Conservation (phyloP, 2,329 filamentous ascomycete species). For the Hypoxylon sp. region DNA sequence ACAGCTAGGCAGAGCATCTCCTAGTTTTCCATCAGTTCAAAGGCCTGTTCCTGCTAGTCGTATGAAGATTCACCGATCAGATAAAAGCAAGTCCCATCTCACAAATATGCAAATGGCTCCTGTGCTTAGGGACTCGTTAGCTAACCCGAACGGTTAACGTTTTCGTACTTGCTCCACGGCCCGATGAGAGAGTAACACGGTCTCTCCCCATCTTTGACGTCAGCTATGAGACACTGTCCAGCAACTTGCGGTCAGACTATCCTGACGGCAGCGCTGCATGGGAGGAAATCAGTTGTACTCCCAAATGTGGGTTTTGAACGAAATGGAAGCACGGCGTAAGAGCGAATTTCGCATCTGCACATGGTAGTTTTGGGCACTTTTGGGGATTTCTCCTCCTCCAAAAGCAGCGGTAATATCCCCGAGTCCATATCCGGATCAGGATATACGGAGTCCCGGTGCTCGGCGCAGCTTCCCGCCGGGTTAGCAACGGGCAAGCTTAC, state of each 20-base stretch:
- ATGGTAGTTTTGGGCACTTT: neutral
- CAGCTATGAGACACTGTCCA: neutral
- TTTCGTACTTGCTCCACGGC: neutral
- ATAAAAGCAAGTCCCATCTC: neutral
- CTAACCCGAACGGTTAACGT: neutral
- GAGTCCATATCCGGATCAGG: slow-evolving; percentile 13
- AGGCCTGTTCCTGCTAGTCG: neutral
- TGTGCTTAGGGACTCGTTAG: neutral
- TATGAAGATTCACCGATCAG: neutral
- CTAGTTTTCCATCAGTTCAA: neutral
- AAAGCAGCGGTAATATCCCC: neutral
- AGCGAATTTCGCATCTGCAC: neutral
- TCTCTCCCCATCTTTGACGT: slow-evolving; percentile 18
- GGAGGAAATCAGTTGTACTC: neutral
- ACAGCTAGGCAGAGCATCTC: neutral
- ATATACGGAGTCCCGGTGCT: neutral
- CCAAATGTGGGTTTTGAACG: neutral
- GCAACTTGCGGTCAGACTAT: neutral
- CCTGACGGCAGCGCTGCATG: neutral
- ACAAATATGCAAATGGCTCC: neutral
- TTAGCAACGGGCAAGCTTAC: neutral
- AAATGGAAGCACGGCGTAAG: neutral
- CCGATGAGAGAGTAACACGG: slow-evolving; percentile 5
- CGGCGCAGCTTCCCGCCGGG: slow-evolving; percentile 10
- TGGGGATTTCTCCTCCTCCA: neutral